phyloP scores from a whole-genome alignment of 306 rosid species.

The Castanea sativa region DNA sequence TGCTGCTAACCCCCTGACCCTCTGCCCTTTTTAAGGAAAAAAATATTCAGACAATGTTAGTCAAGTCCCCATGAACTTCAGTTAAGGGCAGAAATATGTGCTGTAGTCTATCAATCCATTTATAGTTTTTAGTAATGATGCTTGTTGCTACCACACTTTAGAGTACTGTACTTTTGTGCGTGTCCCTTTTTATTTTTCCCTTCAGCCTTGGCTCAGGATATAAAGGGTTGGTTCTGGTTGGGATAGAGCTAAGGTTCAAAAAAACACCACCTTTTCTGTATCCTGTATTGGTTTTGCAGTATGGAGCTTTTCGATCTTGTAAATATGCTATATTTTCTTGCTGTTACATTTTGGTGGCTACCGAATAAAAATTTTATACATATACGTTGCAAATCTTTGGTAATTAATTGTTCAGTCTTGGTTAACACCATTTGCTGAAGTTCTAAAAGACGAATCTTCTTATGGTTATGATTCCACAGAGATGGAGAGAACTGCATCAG shows the following conservation, averaged over 20 bases:
- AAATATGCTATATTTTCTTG: neutral
- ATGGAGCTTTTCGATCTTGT: neutral
- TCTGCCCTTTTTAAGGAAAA: neutral
- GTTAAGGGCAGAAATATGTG: neutral
- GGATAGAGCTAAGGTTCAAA: neutral
- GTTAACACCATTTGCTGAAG: neutral
- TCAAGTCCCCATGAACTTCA: neutral
- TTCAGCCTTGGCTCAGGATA: neutral
- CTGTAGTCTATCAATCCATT: neutral
- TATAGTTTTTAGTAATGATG: too few relatives aligned
- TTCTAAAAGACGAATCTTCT: constrained; percentile 9
- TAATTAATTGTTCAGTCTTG: constrained; percentile 5
- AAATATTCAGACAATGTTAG: neutral
- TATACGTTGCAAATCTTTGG: neutral
- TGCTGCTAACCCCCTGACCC: neutral
- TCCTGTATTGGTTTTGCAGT: neutral
- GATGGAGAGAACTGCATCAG: constrained; percentile 52
- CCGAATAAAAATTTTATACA: neutral
- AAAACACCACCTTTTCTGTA: neutral
- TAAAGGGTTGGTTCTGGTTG: neutral
- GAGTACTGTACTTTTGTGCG: neutral
- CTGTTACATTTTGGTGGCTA: constrained; percentile 2
- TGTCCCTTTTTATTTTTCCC: neutral
- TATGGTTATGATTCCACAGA: constrained; percentile 40
- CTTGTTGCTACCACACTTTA: neutral